Percentiles rank a stretch among this genome's conserved stretches.
Evolutionary conservation across 768 basidiomycete genomes (phyloP).

Genomic region (Hemileccinum impolitum): DNA sequence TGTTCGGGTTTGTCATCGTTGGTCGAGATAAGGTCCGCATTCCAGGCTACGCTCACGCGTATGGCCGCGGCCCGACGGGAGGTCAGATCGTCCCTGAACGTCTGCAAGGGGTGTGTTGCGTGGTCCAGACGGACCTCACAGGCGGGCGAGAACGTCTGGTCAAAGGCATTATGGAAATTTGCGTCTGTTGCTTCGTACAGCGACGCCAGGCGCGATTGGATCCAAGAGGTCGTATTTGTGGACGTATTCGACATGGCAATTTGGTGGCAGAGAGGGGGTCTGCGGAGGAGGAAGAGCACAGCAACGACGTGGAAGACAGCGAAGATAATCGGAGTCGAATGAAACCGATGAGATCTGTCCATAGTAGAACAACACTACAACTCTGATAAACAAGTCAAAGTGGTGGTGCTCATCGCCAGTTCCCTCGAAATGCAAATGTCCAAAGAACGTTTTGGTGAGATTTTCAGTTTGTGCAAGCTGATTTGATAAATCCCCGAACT

Average conservation of each 20-base stretch:
- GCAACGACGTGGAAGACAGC: conserved; percentile 3
- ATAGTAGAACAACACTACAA: background rate
- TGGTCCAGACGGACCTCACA: conserved; percentile 37
- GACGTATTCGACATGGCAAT: background rate
- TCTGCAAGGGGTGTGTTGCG: conserved; percentile 14
- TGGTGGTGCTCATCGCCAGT: background rate
- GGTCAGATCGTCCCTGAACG: conserved; percentile 28
- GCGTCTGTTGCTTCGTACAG: conserved; percentile 23
- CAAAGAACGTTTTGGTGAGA: no score
- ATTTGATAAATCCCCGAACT: background rate
- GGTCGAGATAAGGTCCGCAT: conserved; percentile 29
- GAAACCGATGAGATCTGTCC: background rate
- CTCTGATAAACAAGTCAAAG: no score
- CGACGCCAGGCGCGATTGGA: conserved; percentile 25
- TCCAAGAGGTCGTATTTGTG: conserved; percentile 25
- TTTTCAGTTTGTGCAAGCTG: background rate
- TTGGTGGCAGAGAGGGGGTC: background rate
- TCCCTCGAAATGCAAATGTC: no score
- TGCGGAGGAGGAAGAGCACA: background rate
- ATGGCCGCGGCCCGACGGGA: conserved; percentile 16
- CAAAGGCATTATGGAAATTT: conserved; percentile 19
- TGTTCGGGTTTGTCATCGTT: conserved; percentile 18
- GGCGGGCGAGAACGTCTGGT: conserved; percentile 30
- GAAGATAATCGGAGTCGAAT: background rate
- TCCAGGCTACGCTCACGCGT: conserved; percentile 33